Base-by-base conservation (phyloP, 495 filamentous ascomycete species). In the Hypoxylon trugodes region DNA sequence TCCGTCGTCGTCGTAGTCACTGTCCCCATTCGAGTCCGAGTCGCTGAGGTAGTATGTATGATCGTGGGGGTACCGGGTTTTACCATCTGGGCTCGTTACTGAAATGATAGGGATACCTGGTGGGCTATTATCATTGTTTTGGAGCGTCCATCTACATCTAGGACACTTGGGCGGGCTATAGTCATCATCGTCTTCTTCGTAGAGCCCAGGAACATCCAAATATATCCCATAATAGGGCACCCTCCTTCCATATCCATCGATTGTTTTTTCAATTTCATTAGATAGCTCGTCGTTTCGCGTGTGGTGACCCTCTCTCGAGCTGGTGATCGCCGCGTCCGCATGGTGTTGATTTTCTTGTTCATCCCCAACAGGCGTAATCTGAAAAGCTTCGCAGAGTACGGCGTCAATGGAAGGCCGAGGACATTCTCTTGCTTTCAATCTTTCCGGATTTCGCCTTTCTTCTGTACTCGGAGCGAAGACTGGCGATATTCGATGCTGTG, bases 11-110 rank as follows among this genome's bases (percentile, higher is more conserved):
- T 40, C 53, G 4, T 12, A 21, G 2, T 24, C 4, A 26, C 21
- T 16, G 15, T 15, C 26, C 1, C 6, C 9, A 12, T 48, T 28
- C 4, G 5, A 15, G 5, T 9, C 45, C 45, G 45, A 4, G 9
- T 50, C 50, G 9, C 36, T 30, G 9, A 22, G 9, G 48, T 62
- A 56, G 10, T 62, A 51, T 1, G 47, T 62, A 15, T 53, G 53
- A 10, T 43, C 48, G 7, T 48, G 48, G 8, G 48, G 53, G 33
- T 65, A 59, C 35, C 15, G 53, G 4, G 42, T 21, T 22, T 15
- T 25, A 10, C 42, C 61, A 1, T 59, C 15, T 10, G 54, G 61
- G 19, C 36, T 41, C 6, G 54, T 59, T 0, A 59, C 35, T 3
- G 37, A 12, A 28, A 65, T 30, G 8, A 59, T 24, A 2, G 61